Evolutionary conservation across 805 yeast species (phyloP).

Genomic region (Yamadazyma philogaea): DNA sequence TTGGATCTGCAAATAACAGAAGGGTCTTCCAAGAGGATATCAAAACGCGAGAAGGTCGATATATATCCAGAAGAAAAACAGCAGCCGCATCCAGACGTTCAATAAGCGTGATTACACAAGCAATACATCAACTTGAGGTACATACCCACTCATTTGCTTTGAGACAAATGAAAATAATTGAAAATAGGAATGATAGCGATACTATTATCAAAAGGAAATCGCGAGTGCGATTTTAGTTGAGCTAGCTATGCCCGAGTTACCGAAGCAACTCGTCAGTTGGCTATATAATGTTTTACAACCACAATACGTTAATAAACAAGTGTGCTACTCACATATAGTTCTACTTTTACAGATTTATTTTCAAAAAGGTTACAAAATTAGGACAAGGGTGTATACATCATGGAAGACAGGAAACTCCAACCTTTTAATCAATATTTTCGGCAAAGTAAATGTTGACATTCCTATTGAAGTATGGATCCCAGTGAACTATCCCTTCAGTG

Average conservation of each 20-base stretch:
- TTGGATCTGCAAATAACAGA: too few relatives aligned
- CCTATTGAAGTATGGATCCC: constrained; percentile 81
- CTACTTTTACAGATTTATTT: constrained; percentile 49
- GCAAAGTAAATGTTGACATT: constrained; percentile 40
- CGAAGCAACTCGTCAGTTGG: constrained; percentile 37
- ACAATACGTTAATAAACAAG: constrained; percentile 58
- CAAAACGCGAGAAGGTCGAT: not conserved
- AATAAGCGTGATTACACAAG: not conserved
- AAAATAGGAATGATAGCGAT: not conserved
- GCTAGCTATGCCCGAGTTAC: constrained; percentile 15
- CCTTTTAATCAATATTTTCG: constrained; percentile 62
- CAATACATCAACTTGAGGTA: not conserved
- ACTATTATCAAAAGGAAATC: not conserved
- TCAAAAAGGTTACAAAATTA: constrained; percentile 50
- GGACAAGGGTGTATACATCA: constrained; percentile 57
- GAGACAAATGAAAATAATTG: not conserved
- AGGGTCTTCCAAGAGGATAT: not conserved
- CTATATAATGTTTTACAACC: constrained; percentile 39
- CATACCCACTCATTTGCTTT: constrained; percentile 12
- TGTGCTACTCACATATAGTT: constrained; percentile 61
- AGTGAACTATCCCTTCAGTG: constrained; percentile 54
- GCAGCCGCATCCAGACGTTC: too few relatives aligned
- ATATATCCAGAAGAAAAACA: not conserved
- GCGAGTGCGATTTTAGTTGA: not conserved
- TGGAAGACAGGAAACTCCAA: constrained; percentile 55